Evolutionary conservation across 371 early-diverging fungal species (phyloP).

Genomic region (Mucor indicus): DNA sequence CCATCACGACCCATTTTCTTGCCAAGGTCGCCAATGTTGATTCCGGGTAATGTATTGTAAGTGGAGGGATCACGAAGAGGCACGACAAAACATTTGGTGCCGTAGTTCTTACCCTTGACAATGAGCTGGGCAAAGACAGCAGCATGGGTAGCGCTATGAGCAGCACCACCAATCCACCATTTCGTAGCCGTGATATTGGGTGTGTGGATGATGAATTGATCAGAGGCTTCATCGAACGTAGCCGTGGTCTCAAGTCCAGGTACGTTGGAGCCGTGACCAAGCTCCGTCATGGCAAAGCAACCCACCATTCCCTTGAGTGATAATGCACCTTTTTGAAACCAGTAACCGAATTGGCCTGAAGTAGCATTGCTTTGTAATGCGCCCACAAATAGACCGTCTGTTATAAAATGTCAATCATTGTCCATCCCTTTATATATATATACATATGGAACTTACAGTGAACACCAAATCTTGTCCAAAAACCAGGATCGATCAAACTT

Average conservation of each 20-base stretch:
- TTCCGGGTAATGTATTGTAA: slow-evolving; percentile 54
- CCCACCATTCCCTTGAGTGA: slow-evolving; percentile 80
- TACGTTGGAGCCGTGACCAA: slow-evolving; percentile 89
- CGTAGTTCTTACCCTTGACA: slow-evolving; percentile 74
- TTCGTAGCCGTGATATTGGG: slow-evolving; percentile 87
- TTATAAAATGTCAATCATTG: background rate
- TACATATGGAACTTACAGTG: slow-evolving; percentile 52
- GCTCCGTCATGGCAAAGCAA: slow-evolving; percentile 92
- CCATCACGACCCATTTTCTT: slow-evolving; percentile 82
- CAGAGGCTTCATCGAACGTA: slow-evolving; percentile 79
- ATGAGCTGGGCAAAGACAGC: slow-evolving; percentile 79
- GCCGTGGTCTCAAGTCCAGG: slow-evolving; percentile 92
- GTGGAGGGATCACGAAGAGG: slow-evolving; percentile 62
- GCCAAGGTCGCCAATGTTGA: slow-evolving; percentile 72
- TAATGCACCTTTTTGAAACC: slow-evolving; percentile 87
- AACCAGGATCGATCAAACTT: slow-evolving; percentile 80
- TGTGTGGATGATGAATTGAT: slow-evolving; percentile 89
- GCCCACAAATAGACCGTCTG: slow-evolving; percentile 85
- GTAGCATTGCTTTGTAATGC: slow-evolving; percentile 88
- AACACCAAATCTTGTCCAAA: slow-evolving; percentile 93
- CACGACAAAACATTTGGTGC: slow-evolving; percentile 77
- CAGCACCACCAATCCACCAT: slow-evolving; percentile 98
- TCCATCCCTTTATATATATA: background rate
- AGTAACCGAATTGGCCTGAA: slow-evolving; percentile 81
- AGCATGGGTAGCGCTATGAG: slow-evolving; percentile 80